phyloP scores from a whole-genome alignment of 345 rosid genomes.

The Acer yangbiense region DNA sequence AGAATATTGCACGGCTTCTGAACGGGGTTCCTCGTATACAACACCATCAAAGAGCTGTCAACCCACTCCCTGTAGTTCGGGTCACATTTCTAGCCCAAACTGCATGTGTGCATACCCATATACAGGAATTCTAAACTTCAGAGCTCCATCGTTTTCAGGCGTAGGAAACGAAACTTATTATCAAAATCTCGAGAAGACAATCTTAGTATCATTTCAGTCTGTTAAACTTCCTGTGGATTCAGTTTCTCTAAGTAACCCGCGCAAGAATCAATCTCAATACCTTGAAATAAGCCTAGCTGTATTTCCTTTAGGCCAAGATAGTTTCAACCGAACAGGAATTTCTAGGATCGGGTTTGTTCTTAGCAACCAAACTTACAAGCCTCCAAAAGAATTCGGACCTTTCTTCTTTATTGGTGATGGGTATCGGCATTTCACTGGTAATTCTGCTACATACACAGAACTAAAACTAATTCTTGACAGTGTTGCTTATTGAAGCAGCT shows the following conservation, averaged over 20 bases:
- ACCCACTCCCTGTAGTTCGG: conserved; percentile 33
- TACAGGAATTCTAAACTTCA: conserved; percentile 61
- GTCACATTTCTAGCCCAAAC: conserved; percentile 51
- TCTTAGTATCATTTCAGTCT: conserved; percentile 32
- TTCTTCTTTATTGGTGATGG: conserved; percentile 41
- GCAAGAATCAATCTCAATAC: conserved; percentile 42
- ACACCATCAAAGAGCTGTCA: conserved; percentile 54
- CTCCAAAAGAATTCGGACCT: conserved; percentile 48
- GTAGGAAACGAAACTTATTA: conserved; percentile 42
- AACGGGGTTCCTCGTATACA: conserved; percentile 30
- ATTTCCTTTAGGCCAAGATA: conserved; percentile 53
- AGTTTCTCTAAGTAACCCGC: conserved; percentile 54
- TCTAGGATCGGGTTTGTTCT: conserved; percentile 47
- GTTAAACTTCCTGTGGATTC: conserved; percentile 65
- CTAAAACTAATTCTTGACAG: conserved; percentile 28
- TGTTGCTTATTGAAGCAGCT: conserved; percentile 13
- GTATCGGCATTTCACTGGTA: conserved; percentile 57
- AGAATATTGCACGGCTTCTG: conserved; percentile 44
- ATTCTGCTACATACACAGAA: conserved; percentile 16
- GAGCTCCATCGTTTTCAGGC: conserved; percentile 71
- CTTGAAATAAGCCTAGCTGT: conserved; percentile 46
- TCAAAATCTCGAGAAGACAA: conserved; percentile 27
- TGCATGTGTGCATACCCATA: conserved; percentile 71
- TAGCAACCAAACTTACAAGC: conserved; percentile 43
- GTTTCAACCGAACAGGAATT: conserved; percentile 53